Evolutionary conservation across 2,329 filamentous ascomycete genomes (phyloP).

Genomic region (Epichloe festucae): DNA sequence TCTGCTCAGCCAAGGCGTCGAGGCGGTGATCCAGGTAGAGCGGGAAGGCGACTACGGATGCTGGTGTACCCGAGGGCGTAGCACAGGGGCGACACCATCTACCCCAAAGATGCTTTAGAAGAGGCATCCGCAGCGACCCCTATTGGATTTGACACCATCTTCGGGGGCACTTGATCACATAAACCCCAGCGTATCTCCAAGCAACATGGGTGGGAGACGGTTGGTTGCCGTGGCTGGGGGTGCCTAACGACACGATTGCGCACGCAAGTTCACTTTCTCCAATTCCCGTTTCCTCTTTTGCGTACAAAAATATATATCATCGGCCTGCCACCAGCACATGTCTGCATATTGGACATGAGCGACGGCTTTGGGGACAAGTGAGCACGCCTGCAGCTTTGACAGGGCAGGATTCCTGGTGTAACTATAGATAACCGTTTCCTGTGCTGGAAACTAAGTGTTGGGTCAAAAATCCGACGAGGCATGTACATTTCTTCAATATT

Average conservation of each 20-base stretch:
- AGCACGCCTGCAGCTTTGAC: background rate
- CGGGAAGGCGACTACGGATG: constrained; percentile 59
- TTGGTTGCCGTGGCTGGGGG: background rate
- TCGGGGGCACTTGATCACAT: background rate
- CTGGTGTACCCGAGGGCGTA: constrained; percentile 36
- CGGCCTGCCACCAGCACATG: background rate
- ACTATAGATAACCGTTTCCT: background rate
- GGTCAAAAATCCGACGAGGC: background rate
- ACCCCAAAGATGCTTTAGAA: constrained; percentile 22
- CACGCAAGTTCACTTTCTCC: background rate
- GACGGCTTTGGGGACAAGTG: background rate
- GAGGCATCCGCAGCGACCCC: background rate
- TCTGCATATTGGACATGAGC: background rate
- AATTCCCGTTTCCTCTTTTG: background rate
- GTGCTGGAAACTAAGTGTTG: background rate
- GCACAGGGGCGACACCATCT: constrained; percentile 15
- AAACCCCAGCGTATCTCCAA: background rate
- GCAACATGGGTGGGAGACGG: background rate
- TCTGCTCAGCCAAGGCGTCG: constrained; percentile 56
- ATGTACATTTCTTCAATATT: background rate
- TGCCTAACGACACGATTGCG: background rate
- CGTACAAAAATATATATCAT: background rate
- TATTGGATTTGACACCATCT: background rate
- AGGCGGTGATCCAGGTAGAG: constrained; percentile 81
- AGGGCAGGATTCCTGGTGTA: background rate